Evolutionary conservation across 257 asterid genomes (phyloP), one percentile per base, ranked within the genome.

Genomic region (Penstemon barbatus): DNA sequence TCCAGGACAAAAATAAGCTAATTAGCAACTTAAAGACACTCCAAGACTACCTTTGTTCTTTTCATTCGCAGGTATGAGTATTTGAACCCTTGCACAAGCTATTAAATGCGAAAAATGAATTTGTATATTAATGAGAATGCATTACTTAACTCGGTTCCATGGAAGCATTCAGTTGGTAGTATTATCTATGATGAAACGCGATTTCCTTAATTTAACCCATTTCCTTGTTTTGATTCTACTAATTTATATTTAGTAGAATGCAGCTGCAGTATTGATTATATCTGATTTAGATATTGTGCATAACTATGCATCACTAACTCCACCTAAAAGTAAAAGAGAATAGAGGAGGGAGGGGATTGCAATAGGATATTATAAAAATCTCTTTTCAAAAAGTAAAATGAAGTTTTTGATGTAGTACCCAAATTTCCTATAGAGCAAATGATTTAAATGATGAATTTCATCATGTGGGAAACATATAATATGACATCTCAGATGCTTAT

Each of bases 1-100:
- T 86, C 65, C 95, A 93, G 97, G 97, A 93, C 81, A 85, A 88
- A 78, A 90, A 87, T 72, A 93, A 83, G 78, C 75, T 93, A 71
- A 85, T 79, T 61, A 79, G 82, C 83, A 93, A 93, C 86, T 82
- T 93, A 80, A 90, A 90, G 71, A 88, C 83, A 55, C 89, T 93
- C 80, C 95, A 93, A 81, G 95, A 90, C 75, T 90, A 93, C 76
- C 92, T 93, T 69, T 88, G 98, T 82, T 93, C 98, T 40, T 93
- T 90, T 65, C 79, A 85, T 73, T 86, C 97, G 8, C 94, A 85
- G 97, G 98, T 93, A 77, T 54, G 76, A 25, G 45, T 55, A 66
- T 45, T 69, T 72, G 57, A 37, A 49, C 9, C 73, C 51, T 60
- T 75, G 19, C 7, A 54, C 43, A n/a, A 57, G 61, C 63, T 13